Evolutionary conservation across 2,329 filamentous ascomycete genomes (phyloP), one percentile per base, ranked within the genome.

Genomic region (Exophiala calicioides): DNA sequence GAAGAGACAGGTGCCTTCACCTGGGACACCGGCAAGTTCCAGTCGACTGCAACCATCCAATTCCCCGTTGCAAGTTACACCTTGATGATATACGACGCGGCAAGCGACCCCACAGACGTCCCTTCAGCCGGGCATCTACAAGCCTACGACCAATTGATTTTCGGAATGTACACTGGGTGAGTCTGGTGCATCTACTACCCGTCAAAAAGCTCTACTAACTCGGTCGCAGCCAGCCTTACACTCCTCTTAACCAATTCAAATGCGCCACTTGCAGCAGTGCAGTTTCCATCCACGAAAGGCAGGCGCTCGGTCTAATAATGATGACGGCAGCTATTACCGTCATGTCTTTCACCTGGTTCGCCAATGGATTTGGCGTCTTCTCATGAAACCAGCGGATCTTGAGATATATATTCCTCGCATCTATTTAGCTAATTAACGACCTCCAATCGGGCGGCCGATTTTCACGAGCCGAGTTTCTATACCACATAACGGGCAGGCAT

Each of bases 1-100:
- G 55, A 72, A 33, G 61, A 72, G 48, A 82, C 79, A 0, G 73
- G 74, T 16, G 68, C 64, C 9, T 66, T 83, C 1, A 66, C 74
- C 4, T 86, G 82, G 82, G 79, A 86, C 56, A 85, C 82, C 0
- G 68, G 68, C 30, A 65, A 69, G 6, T 80, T 78, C 60, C 69
- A 78, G 49, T 58, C 67, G 6, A 72, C 71, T 7, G 71, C 68
- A 5, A 73, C 74, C 5, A 63, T 72, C 13, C 76, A 76, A 5
- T 68, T 84, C 42, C 64, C 82, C 26, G 75, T 73, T 6, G 80
- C 80, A 35, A 80, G 74, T 33, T 86, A 85, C 63, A 85, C 80
- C 1, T 69, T 86, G 31, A 68, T 81, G 44, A 49, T 86, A 46
- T 79, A 82, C 58, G 82, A 86, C 63, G 71, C 77, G 5, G 68